Base-by-base conservation (phyloP, 768 basidiomycete species). In the Cystoderma amianthinum region DNA sequence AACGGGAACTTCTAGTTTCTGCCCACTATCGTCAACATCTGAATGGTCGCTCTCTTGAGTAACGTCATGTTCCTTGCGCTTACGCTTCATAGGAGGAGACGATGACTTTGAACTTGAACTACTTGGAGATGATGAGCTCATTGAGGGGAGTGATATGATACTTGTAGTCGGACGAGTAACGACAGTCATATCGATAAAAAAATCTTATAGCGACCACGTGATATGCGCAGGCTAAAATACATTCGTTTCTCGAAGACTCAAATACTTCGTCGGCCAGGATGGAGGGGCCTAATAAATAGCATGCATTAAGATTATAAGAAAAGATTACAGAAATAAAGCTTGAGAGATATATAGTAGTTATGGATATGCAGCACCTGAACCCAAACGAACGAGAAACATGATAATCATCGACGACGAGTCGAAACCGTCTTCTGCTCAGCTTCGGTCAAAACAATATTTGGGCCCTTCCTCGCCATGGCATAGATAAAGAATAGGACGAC, bases 381-480 rank as follows among this genome's bases (percentile, higher is more conserved):
- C 7, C 9, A 36, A 7, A 36, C 36, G 19, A 12, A 28, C 36
- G 18, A 17, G 37, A 39, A 24, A 34, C 35, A 15, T 24, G 37
- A 45, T 38, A 38, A 32, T 47, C 47, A 47, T 32, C 43, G 39
- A 19, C 44, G 25, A 19, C 36, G 37, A 3, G 35, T 46, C 11
- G 44, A 44, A 28, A 44, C 44, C 18, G 33, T 39, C 42, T 40
- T 48, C 30, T 43, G 39, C 13, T 62, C 59, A 36, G 57, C 65
- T 43, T 78, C 72, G 25, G 64, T 65, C 43, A 88, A 50, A 21
- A 90, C 76, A 40, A 72, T 71, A 62, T 79, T 81, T 4, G 87
- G 87, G 2, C 89, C 87, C 15, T 76, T 69, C 59, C 69, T 78
- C 44, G 85, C 85, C 80, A 89, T 85, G 23, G 84, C 76, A 72